Percentiles rank a stretch among this genome's conserved stretches.
phyloP scores from a whole-genome alignment of 116 monocot species.

The Iris pallida region DNA sequence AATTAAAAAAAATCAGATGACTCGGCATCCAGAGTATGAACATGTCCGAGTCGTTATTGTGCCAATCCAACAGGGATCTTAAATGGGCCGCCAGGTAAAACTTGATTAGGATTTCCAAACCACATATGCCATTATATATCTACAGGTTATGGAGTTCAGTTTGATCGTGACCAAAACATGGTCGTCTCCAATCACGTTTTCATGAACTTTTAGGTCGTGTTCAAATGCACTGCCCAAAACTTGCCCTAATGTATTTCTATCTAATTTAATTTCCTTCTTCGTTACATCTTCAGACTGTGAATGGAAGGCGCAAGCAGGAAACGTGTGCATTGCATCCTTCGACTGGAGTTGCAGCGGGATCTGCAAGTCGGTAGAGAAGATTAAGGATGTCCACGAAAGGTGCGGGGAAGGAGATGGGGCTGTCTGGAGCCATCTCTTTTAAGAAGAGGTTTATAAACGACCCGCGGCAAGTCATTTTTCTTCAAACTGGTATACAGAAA shows the following conservation, averaged over 20 bases:
- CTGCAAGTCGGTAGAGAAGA: constrained; percentile 24
- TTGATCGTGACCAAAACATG: too few relatives aligned
- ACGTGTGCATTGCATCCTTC: constrained; percentile 20
- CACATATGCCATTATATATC: too few relatives aligned
- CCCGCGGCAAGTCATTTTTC: not conserved
- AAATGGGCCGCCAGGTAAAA: too few relatives aligned
- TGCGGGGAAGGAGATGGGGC: constrained; percentile 19
- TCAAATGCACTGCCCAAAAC: too few relatives aligned
- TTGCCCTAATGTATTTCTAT: not conserved
- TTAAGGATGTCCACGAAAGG: constrained; percentile 15
- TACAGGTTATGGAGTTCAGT: too few relatives aligned
- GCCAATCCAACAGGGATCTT: too few relatives aligned
- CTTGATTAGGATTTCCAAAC: too few relatives aligned
- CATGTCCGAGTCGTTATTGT: too few relatives aligned
- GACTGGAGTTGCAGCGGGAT: constrained; percentile 28
- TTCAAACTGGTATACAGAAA: not conserved
- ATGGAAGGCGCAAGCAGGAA: constrained; percentile 25
- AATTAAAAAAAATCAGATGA: too few relatives aligned
- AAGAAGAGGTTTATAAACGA: not conserved
- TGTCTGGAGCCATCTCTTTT: constrained; percentile 4
- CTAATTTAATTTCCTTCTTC: not conserved
- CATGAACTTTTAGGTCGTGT: too few relatives aligned
- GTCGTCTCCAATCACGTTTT: too few relatives aligned
- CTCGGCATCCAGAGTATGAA: too few relatives aligned
- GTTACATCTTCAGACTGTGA: constrained; percentile 16